A percentile compares a stretch with the other conserved stretches of the same genome.
Conservation (phyloP, 371 early-diverging fungal genomes). For the Apophysomyces trapeziformis region DNA sequence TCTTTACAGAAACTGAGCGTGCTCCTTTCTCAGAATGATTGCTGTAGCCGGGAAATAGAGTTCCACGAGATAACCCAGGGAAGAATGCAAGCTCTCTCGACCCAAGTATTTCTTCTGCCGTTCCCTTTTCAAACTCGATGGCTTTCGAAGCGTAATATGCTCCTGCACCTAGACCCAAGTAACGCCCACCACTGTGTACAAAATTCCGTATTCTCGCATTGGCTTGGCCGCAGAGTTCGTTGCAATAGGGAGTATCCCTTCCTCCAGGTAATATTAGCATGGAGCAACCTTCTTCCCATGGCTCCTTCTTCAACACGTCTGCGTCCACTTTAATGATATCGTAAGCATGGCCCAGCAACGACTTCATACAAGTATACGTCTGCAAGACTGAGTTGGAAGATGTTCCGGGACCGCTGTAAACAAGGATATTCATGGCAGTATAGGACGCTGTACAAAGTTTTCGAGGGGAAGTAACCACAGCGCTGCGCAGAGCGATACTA, state of each 20-base stretch:
- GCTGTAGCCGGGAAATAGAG: conserved; percentile 76
- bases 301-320: conserved; percentile 67
- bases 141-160: conserved; percentile 79
- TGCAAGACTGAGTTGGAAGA: conserved; percentile 68
- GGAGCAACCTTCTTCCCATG: conserved; percentile 86
- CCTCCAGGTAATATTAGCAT: conserved; percentile 93
- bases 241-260: conserved; percentile 81
- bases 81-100: conserved; percentile 76
- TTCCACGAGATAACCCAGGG: conserved; percentile 74
- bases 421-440: conserved; percentile 76
- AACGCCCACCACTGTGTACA: conserved; percentile 82
- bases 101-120: conserved; percentile 72
- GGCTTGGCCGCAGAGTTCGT: conserved; percentile 63
- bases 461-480: not conserved
- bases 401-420: conserved; percentile 84
- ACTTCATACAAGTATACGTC: conserved; percentile 67
- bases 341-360: conserved; percentile 77
- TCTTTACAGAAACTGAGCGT: conserved; percentile 53
- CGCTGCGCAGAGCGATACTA: not conserved
- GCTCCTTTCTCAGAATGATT: conserved; percentile 84
- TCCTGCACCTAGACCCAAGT: conserved; percentile 94
- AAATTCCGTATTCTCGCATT: conserved; percentile 70
- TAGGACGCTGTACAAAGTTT: not conserved
- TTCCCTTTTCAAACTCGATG: conserved; percentile 81
- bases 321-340: conserved; percentile 86